Evolutionary conservation across 164 flowering plant genomes (phyloP).

Genomic region (Nymphaea thermarum): DNA sequence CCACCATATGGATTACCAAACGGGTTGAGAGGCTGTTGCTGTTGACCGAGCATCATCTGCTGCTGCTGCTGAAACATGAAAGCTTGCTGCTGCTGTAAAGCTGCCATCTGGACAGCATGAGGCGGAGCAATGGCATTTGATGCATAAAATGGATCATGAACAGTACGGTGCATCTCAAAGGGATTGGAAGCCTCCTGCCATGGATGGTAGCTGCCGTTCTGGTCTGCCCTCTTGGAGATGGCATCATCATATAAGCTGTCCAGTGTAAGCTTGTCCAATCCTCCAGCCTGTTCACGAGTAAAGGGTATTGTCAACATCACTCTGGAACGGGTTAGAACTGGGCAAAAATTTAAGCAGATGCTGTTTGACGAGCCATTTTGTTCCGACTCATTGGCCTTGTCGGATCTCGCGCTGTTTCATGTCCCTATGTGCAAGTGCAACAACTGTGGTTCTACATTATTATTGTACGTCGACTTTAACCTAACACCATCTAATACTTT

Average conservation of each 20-base stretch:
- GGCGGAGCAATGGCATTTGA: constrained; percentile 13
- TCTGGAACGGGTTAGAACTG: no score
- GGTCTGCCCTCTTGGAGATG: constrained; percentile 12
- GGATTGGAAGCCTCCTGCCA: constrained; percentile 22
- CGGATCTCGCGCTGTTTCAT: no score
- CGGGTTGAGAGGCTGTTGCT: constrained; percentile 10
- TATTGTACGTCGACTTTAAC: no score
- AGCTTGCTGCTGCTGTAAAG: constrained; percentile 16
- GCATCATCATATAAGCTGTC: constrained; percentile 34
- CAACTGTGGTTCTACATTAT: no score
- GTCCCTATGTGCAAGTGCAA: no score
- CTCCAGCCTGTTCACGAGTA: constrained; percentile 19
- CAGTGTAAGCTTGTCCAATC: constrained; percentile 26
- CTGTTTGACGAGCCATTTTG: no score
- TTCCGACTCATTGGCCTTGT: no score
- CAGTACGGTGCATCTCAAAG: constrained; percentile 12
- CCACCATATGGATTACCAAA: constrained; percentile 19
- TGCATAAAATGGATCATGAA: constrained; percentile 17
- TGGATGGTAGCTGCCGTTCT: constrained; percentile 13
- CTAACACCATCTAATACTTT: no score
- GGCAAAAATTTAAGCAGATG: no score
- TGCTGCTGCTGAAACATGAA: constrained; percentile 19
- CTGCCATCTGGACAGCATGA: constrained; percentile 18
- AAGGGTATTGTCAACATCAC: no score
- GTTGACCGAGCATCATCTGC: constrained; percentile 1